These are phyloP conservation scores for Dendrobium catenatum DNA, from an alignment of 106 monocot species.

Conservation along the genomic window DNA sequence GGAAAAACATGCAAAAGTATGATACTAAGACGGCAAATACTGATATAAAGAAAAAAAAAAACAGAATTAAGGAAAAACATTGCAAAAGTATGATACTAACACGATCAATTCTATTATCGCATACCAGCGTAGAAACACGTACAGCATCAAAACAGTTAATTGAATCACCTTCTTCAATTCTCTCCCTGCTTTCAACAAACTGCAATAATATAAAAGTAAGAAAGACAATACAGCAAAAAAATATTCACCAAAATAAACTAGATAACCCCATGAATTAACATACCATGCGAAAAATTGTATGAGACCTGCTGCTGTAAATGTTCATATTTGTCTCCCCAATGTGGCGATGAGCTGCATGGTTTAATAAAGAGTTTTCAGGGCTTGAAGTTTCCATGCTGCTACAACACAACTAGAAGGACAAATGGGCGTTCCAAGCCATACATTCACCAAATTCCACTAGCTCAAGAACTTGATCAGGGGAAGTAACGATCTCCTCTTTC, in stretches of 20 bases:
- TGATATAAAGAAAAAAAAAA: slow-evolving; percentile 1
- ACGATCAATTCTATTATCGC: slow-evolving; percentile 10
- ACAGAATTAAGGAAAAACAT: not conserved
- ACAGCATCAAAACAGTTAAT: slow-evolving; percentile 75
- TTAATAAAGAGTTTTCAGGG: slow-evolving; percentile 6
- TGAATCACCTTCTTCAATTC: slow-evolving; percentile 26
- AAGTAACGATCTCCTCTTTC: slow-evolving; percentile 86
- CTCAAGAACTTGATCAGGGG: slow-evolving; percentile 74
- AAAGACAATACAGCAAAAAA: not conserved
- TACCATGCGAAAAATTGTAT: slow-evolving; percentile 98
- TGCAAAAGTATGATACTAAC: not conserved
- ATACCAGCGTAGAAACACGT: slow-evolving; percentile 92
- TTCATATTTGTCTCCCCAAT: slow-evolving; percentile 99
- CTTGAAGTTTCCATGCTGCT: not conserved
- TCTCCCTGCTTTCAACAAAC: slow-evolving; percentile 94
- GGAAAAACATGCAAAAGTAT: not conserved
- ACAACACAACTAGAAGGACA: not conserved
- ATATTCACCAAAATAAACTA: slow-evolving; percentile 5
- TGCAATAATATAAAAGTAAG: slow-evolving; percentile 15
- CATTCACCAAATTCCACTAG: slow-evolving; percentile 96
- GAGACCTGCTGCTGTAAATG: slow-evolving; percentile 90
- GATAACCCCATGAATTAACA: not conserved
- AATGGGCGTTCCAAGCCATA: slow-evolving; percentile 19
- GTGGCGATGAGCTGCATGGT: slow-evolving; percentile 77
- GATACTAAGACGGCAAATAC: not conserved